Base-by-base conservation (phyloP, 2,329 filamentous ascomycete genomes). In the Phyllosticta citrichinensis region DNA sequence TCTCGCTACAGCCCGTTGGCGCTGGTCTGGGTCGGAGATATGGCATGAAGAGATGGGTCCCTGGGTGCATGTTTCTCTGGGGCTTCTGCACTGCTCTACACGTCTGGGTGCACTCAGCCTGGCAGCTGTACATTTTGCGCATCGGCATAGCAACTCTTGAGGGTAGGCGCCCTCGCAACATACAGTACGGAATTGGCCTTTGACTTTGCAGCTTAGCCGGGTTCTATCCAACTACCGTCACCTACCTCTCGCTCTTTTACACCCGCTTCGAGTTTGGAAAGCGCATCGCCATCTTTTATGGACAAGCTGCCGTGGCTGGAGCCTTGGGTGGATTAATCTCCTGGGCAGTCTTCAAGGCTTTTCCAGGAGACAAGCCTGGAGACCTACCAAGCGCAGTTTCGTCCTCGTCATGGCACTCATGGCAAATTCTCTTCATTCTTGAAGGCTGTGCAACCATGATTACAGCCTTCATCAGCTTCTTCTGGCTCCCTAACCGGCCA, bases 241-340 rank as follows among this genome's bases (percentile, higher is more conserved):
- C 78, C n/a, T 85, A 84, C 64, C 75, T 85, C 27, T 81, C 80
- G 19, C 72, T 81, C 57, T 84, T 83, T 68, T 84, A 84, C 65
- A 81, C 80, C 4, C 77, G 80, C 53, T 83, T 77, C 68, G 81
- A 84, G 64, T 82, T 84, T 62, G 82, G 76, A 3, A 74, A 76
- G 17, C 75, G 81, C 1, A 69, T 84, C 19, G 80, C 76, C 3
- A 69, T 83, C 51, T 84, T 84, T 66, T 84, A 82, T 64, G 81
- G 82, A 8, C 80, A 83, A 68, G 80, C 79, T 61, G 81, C 81
- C 1, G 74, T 84, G 8, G 80, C 81, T 2, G 81, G 80, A 6
- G 81, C 81, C 0, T 73, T 85, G 35, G 81, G 81, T n/a, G 82
- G 82, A 1, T 65, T 82, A 2, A 70, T 84, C 40, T 79, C 78